Conservation (phyloP, 179 eudicot species). For the Actinidia polygama region DNA sequence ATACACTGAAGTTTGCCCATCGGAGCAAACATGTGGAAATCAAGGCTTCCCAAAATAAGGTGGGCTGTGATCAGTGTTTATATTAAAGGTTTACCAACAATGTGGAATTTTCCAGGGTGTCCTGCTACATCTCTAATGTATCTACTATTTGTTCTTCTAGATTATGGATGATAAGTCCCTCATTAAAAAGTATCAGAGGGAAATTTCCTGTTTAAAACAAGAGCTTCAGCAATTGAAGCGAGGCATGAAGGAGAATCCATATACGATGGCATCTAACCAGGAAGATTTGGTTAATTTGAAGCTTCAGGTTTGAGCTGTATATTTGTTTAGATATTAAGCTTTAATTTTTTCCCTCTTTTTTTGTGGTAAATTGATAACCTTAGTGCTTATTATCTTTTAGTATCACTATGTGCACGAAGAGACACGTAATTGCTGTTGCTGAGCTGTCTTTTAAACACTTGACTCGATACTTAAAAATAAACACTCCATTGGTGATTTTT, state of each 20-base stretch:
- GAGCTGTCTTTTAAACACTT: background rate
- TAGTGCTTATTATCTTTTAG: background rate
- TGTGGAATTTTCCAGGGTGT: background rate
- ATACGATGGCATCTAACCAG: slow-evolving; percentile 32
- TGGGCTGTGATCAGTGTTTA: slow-evolving; percentile 35
- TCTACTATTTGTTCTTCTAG: slow-evolving; percentile 38
- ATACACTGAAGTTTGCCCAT: slow-evolving; percentile 96
- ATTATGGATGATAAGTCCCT: slow-evolving; percentile 98
- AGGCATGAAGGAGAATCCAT: slow-evolving; percentile 70
- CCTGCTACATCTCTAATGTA: slow-evolving; percentile 12
- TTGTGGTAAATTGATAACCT: background rate
- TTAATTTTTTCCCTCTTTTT: background rate
- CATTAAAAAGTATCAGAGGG: slow-evolving; percentile 95
- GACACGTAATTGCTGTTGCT: too few relatives aligned
- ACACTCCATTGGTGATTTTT: background rate
- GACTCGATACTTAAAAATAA: background rate
- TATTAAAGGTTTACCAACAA: background rate
- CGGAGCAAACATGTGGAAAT: slow-evolving; percentile 98
- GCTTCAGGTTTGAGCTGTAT: slow-evolving; percentile 45
- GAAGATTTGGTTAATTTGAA: slow-evolving; percentile 60
- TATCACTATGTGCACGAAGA: background rate
- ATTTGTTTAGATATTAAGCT: slow-evolving; percentile 14
- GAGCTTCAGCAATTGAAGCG: slow-evolving; percentile 91
- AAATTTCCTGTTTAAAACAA: slow-evolving; percentile 79
- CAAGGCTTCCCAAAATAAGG: slow-evolving; percentile 93